Evolutionary conservation across 164 flowering plant species (phyloP).

Genomic region (Hamamelis virginiana): DNA sequence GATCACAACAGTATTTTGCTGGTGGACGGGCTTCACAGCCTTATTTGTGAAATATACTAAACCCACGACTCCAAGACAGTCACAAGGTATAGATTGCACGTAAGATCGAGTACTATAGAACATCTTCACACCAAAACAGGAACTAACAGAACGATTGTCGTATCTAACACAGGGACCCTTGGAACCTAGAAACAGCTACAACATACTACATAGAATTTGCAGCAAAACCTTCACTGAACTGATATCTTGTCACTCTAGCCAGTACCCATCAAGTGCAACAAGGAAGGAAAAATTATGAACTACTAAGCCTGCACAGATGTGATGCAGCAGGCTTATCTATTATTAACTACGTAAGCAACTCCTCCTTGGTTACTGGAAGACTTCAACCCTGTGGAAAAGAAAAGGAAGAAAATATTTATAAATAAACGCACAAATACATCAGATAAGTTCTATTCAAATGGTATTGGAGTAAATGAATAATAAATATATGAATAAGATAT

Average conservation of each 20-base stretch:
- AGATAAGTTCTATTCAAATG: neutral
- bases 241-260: slow-evolving; percentile 12
- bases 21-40: slow-evolving; percentile 48
- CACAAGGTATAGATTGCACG: slow-evolving; percentile 13
- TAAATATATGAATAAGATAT: neutral
- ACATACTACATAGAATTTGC: slow-evolving; percentile 16
- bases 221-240: slow-evolving; percentile 21
- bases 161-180: slow-evolving; percentile 6
- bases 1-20: slow-evolving; percentile 19
- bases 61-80: slow-evolving; percentile 13
- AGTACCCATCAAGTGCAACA: slow-evolving; percentile 25
- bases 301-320: slow-evolving; percentile 23
- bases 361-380: slow-evolving; percentile 25
- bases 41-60: slow-evolving; percentile 35
- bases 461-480: neutral
- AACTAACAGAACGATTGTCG: slow-evolving; percentile 13
- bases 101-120: slow-evolving; percentile 11
- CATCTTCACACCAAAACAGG: slow-evolving; percentile 29
- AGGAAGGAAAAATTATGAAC: slow-evolving; percentile 20
- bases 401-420: neutral
- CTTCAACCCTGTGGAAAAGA: slow-evolving; percentile 46
- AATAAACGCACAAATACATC: neutral
- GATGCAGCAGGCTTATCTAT: slow-evolving; percentile 19
- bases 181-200: slow-evolving; percentile 8
- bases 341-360: slow-evolving; percentile 25